phyloP scores from a whole-genome alignment of 768 basidiomycete species.

The Hortiboletus campestris region DNA sequence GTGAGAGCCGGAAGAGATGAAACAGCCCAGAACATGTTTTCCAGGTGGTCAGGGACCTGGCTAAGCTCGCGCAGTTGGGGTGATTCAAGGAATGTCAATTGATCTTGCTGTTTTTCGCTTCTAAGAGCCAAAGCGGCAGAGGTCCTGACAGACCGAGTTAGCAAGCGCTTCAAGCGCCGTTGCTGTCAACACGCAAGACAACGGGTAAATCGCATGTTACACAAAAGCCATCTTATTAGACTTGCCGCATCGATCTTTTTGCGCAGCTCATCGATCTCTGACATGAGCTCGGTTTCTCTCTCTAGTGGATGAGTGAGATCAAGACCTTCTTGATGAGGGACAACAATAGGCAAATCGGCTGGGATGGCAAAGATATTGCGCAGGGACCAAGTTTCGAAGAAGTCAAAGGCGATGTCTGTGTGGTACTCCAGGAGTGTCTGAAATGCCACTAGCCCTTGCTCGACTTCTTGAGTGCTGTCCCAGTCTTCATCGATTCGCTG shows the following conservation, averaged over 20 bases:
- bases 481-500: conserved; percentile 45
- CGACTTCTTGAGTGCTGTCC: conserved; percentile 67
- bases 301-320: conserved; percentile 62
- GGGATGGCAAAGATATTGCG: conserved; percentile 84
- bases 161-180: conserved; percentile 59
- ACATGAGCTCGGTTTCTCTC: conserved; percentile 57
- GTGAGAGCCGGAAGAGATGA: conserved; percentile 49
- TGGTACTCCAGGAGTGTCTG: conserved; percentile 88
- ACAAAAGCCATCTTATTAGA: conserved; percentile 11
- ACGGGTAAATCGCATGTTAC: conserved; percentile 7
- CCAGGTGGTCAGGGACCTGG: conserved; percentile 40
- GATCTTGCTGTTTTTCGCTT: conserved; percentile 43
- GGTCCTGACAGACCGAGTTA: conserved; percentile 49
- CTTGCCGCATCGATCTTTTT: conserved; percentile 68
- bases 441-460: conserved; percentile 80
- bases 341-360: conserved; percentile 63
- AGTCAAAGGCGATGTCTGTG: conserved; percentile 88
- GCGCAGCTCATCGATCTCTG: conserved; percentile 67
- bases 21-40: conserved; percentile 45
- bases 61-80: conserved; percentile 40
- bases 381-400: conserved; percentile 86
- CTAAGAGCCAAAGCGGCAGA: conserved; percentile 46
- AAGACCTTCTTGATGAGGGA: conserved; percentile 73
- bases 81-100: conserved; percentile 44
- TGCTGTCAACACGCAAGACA: conserved; percentile 42